phyloP scores from a whole-genome alignment of 129 eudicot genomes.

The Flaveria trinervia region DNA sequence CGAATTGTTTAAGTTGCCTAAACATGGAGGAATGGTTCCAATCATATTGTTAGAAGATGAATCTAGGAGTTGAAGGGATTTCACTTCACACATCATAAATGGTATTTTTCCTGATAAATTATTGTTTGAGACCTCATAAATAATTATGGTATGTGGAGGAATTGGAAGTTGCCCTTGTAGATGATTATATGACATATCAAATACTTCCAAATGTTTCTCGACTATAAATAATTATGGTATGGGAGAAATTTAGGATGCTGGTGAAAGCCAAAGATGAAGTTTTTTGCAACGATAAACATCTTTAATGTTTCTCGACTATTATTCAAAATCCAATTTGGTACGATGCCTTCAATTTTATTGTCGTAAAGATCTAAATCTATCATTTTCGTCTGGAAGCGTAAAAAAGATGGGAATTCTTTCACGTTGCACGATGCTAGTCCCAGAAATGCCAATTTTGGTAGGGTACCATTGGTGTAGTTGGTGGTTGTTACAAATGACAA shows the following conservation, averaged over 20 bases:
- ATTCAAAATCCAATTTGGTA: conserved; percentile 26
- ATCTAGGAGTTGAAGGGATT: conserved; percentile 10
- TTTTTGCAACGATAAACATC: background rate
- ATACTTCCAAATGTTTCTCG: background rate
- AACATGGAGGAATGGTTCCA: conserved; percentile 26
- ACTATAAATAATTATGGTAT: too few relatives aligned
- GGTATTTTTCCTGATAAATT: conserved; percentile 20
- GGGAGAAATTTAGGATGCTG: background rate
- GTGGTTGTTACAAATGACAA: background rate
- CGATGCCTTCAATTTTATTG: conserved; percentile 10
- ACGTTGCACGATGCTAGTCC: too few relatives aligned
- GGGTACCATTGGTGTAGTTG: too few relatives aligned
- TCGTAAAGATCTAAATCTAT: background rate
- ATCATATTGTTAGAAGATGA: conserved; percentile 22
- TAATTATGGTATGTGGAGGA: background rate
- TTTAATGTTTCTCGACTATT: conserved; percentile 8
- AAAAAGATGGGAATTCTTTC: too few relatives aligned
- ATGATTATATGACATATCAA: background rate
- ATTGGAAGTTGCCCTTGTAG: conserved; percentile 16
- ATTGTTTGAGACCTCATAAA: conserved; percentile 5
- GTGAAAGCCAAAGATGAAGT: conserved; percentile 16
- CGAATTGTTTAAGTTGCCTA: conserved; percentile 10
- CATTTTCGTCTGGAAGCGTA: conserved; percentile 7
- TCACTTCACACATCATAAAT: conserved; percentile 1
- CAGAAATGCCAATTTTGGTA: background rate